Conservation (phyloP, 768 basidiomycete species). For the Trametes meyenii region DNA sequence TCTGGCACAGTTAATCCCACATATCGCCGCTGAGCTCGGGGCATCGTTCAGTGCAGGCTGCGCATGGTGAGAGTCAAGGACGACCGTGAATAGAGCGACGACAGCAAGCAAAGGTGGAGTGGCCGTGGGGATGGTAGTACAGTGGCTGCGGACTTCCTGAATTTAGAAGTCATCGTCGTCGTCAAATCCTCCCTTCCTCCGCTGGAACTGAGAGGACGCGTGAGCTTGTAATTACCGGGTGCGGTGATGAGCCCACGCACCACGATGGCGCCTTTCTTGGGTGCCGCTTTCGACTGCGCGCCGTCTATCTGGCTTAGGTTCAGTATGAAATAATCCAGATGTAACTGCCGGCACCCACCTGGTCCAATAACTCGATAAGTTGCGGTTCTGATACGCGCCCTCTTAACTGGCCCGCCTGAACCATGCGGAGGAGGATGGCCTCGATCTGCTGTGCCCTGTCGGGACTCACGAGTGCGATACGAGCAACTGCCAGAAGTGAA, state of each 20-base stretch:
- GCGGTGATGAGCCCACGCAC: constrained; percentile 31
- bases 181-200: constrained; percentile 39
- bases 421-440: constrained; percentile 77
- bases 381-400: constrained; percentile 78
- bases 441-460: constrained; percentile 83
- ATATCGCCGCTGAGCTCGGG: not conserved
- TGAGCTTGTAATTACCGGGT: not conserved
- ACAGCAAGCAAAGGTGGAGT: constrained; percentile 6
- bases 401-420: constrained; percentile 78
- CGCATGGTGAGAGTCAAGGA: not conserved
- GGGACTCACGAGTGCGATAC: constrained; percentile 86
- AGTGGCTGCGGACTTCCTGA: constrained; percentile 12
- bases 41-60: not conserved
- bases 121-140: constrained; percentile 4
- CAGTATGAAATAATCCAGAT: not conserved
- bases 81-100: not conserved
- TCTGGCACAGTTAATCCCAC: constrained; percentile 4
- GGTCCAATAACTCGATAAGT: constrained; percentile 83
- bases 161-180: constrained; percentile 38
- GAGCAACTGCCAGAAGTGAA: constrained; percentile 59
- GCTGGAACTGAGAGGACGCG: constrained; percentile 33
- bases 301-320: constrained; percentile 42
- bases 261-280: constrained; percentile 45
- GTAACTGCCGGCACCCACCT: constrained; percentile 49
- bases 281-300: constrained; percentile 40